phyloP scores from a whole-genome alignment of 108 stramenopile genomes.

The Pseudonitzschia delicatissima region DNA sequence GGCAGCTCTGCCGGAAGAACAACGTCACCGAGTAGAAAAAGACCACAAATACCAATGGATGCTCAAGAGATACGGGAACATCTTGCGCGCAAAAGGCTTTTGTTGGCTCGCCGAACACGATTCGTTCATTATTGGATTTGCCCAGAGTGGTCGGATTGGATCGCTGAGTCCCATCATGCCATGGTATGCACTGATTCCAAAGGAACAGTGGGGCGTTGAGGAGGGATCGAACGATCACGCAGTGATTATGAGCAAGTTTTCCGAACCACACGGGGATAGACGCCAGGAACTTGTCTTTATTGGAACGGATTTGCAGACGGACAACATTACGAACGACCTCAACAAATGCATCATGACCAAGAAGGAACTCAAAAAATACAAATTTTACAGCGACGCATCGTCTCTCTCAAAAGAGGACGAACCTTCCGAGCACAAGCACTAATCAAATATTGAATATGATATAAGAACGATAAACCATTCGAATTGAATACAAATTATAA shows the following conservation, averaged over 20 bases:
- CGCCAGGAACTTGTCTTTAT: conserved; percentile 89
- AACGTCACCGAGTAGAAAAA: neutral
- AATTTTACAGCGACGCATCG: too few species aligned
- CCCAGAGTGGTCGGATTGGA: conserved; percentile 44
- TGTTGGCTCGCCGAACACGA: conserved; percentile 80
- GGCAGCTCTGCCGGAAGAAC: neutral
- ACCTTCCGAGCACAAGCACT: too few species aligned
- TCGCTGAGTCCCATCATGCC: conserved; percentile 33
- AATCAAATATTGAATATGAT: too few species aligned
- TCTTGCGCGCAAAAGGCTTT: conserved; percentile 90
- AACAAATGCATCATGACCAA: conserved; percentile 66
- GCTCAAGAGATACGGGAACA: conserved; percentile 34
- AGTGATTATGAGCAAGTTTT: neutral
- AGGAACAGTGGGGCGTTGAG: conserved; percentile 38
- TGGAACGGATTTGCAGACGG: conserved; percentile 39
- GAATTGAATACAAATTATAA: too few species aligned
- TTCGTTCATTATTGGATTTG: conserved; percentile 41
- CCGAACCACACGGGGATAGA: conserved; percentile 57
- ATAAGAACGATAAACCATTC: too few species aligned
- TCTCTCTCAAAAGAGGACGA: too few species aligned
- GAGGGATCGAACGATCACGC: conserved; percentile 3
- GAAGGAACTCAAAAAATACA: conserved; percentile 30
- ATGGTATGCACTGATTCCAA: conserved; percentile 41
- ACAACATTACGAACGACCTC: conserved; percentile 35
- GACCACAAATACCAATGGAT: neutral